Base-by-base conservation (phyloP, 805 yeast species). In the Martiniozyma abietophila region DNA sequence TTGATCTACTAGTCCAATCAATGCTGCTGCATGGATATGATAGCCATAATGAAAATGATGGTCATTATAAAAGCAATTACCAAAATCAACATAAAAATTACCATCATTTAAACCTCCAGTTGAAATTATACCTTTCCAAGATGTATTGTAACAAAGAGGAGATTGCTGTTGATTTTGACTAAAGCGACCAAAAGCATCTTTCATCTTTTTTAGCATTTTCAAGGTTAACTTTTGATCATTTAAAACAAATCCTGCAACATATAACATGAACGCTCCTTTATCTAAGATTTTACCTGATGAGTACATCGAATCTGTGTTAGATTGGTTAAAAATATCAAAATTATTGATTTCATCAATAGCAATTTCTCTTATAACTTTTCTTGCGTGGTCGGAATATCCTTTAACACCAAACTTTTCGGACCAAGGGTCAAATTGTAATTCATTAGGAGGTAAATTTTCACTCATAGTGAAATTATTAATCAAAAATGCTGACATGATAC, bases 1-100 rank as follows among this genome's bases (percentile, higher is more conserved):
- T 4, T 45, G 38, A 50, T 83, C 94, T 12, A 77, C 72, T 36
- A 72, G 54, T n/a, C 79, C 88, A 29, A 82, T 70, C 15, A 80
- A 62, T 1, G 94, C 86, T 5, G 94, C 94, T 1, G 94, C 81
- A 51, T 82, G 88, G 31, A 83, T 67, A 45, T 75, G 78, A 55
- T 82, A 84, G 8, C 92, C 92, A 49, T 80, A 84, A 53, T 84
- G 94, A 69, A 82, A 84, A 51, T 83, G 92, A 48, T 84, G 94
- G 49, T 84, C 94, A 46, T 83, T 82, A 58, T 82, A 83, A 53
- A 71, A 80, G 17, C 81, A 71, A 52, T 79, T 69, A 30, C 94
- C 94, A 52, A 67, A 84, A 48, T 76, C 80, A 24, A 50, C 45
- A 20, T 55, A 55, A 27, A 56, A 52, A 38, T 58, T 57, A 0